Conservation (phyloP, 2,329 filamentous ascomycete genomes). For the Fusarium fracticaudum region DNA sequence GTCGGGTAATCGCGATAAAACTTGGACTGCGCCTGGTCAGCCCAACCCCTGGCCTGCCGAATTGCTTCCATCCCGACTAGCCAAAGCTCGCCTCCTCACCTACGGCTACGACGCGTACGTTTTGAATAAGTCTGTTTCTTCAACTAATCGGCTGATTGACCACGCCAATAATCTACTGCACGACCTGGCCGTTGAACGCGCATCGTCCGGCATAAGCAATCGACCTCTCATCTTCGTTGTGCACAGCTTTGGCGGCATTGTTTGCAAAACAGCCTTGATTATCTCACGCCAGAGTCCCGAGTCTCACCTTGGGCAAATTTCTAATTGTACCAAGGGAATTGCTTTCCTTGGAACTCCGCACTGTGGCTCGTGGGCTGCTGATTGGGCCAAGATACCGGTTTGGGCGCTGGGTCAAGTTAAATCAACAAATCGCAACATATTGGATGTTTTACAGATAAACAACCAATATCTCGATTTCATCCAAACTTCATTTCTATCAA, state of each 20-base stretch:
- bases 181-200: neutral
- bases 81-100: neutral
- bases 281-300: neutral
- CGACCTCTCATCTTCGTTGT: neutral
- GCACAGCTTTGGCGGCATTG: neutral
- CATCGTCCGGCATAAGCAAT: neutral
- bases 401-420: neutral
- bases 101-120: neutral
- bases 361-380: neutral
- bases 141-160: neutral
- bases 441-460: neutral
- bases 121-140: neutral
- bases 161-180: neutral
- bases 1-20: neutral
- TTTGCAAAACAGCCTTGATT: neutral
- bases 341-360: neutral
- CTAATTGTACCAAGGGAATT: accelerated
- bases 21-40: neutral
- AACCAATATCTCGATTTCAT: neutral
- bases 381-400: neutral
- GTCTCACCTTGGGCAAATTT: neutral
- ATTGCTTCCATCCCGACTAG: neutral
- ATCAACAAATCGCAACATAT: neutral
- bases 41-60: neutral
- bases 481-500: neutral